These are phyloP conservation scores for Myxozyma udenii DNA, from an alignment of 805 yeast genomes.

Conservation along the genomic window DNA sequence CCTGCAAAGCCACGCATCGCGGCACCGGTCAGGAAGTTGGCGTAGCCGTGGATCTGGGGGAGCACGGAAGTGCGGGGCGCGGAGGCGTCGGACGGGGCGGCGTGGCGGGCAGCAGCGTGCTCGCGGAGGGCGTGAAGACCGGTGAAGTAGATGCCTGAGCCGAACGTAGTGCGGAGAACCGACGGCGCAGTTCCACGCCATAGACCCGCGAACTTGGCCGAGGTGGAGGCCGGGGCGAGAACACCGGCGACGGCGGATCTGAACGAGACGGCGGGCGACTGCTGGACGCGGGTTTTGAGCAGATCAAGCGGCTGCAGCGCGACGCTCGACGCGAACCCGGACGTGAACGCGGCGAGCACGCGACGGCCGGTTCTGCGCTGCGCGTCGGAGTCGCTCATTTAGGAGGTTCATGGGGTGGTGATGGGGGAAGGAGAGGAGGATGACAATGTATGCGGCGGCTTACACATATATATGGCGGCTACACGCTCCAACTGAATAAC, in stretches of 20 bases:
- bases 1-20: slow-evolving; percentile 80
- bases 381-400: neutral
- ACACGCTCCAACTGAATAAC: too few relatives aligned
- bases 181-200: slow-evolving; percentile 97
- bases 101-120: neutral
- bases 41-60: slow-evolving; percentile 68
- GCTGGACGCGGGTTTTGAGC: slow-evolving; percentile 83
- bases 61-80: slow-evolving; percentile 44
- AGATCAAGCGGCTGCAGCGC: slow-evolving; percentile 85
- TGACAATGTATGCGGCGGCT: too few relatives aligned
- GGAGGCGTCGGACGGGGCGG: neutral
- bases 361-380: slow-evolving; percentile 34
- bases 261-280: slow-evolving; percentile 33
- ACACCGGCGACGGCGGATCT: slow-evolving; percentile 7
- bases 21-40: slow-evolving; percentile 75
- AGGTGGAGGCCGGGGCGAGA: neutral
- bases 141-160: slow-evolving; percentile 82
- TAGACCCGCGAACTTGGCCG: slow-evolving; percentile 36
- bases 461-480: too few relatives aligned
- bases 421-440: neutral
- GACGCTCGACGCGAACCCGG: slow-evolving; percentile 80
- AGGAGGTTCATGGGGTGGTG: neutral
- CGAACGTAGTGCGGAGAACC: slow-evolving; percentile 82
- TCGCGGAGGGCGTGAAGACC: slow-evolving; percentile 60
- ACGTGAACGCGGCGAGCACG: slow-evolving; percentile 73